Base-by-base conservation (phyloP, 148 eudicot species). In the Hydrangea macrophylla region DNA sequence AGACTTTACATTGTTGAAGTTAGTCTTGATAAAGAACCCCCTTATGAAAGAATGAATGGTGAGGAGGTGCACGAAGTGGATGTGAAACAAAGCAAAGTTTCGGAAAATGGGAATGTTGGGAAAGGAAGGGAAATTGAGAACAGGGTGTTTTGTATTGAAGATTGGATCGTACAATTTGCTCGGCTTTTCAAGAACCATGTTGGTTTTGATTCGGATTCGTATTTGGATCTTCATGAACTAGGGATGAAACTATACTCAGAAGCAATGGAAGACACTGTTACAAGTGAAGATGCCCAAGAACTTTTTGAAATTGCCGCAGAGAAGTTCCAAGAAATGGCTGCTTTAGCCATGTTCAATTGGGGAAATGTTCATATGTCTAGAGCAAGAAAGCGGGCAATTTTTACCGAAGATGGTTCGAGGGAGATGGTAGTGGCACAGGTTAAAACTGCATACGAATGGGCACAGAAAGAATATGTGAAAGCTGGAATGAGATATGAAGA, bases 301-400 rank as follows among this genome's bases (percentile, higher is more conserved):
- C 82, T 94, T 30, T 90, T 94, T 70, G 97, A 86, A 57, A 86
- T 90, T 20, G 95, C 98, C 40, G 81, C 84, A 17, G 90, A 73
- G 69, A 83, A 87, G 80, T 94, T 94, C 71, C 97, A 94, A 76
- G 98, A 94, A 71, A 88, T 94, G 92, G 83, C 90, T 1, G 98
- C 97, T 73, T 82, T 94, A 72, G 93, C 97, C 36, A 67, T 90
- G 84, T 94, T 94, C 79, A 90, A 94, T 60, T 90, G 92, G 89
- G 98, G 98, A 48, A 94, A 90, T 76, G 96, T 90, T 76, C 98
- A 94, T 76, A 78, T 94, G 96, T 88, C 90, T 18, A 88, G 80
- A 84, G 96, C 97, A 56, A 82, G 90, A 75, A 93, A 88, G 75
- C 73, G 82, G 56, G 73, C 84, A 25, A 48, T 73, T 54, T n/a